Conservation (phyloP, 805 yeast genomes). For the Hanseniaspora lindneri region DNA sequence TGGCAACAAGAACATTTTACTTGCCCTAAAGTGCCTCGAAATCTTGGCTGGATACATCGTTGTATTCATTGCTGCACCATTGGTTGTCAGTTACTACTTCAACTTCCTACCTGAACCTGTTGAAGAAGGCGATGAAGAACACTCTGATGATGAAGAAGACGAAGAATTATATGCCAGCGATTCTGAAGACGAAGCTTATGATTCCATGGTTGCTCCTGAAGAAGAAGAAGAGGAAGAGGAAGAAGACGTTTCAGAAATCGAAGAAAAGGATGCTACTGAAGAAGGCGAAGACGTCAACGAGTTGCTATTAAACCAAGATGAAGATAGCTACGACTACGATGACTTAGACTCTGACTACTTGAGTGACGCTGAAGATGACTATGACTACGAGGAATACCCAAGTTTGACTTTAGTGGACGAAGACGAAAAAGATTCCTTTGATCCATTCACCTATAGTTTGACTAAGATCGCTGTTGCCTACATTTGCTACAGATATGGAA, state of each 20-base stretch:
- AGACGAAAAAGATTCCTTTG: constrained; percentile 11
- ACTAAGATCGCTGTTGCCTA: constrained; percentile 13
- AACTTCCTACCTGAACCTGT: constrained; percentile 15
- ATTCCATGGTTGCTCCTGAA: constrained; percentile 4
- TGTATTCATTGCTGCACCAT: constrained; percentile 10
- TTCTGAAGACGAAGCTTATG: constrained; percentile 13
- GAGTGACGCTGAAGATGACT: constrained; percentile 14
- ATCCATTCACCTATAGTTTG: constrained; percentile 12
- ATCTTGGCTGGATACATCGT: constrained; percentile 6
- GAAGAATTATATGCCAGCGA: constrained; percentile 12
- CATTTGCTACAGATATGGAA: constrained; percentile 12
- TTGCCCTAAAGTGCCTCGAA: constrained; percentile 4
- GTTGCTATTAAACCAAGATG: constrained; percentile 8
- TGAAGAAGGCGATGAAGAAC: constrained; percentile 13
- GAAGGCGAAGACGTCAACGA: constrained; percentile 15
- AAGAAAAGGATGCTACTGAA: constrained; percentile 13
- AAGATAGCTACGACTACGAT: constrained; percentile 10
- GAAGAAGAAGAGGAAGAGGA: constrained; percentile 4
- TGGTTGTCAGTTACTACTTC: constrained; percentile 13
- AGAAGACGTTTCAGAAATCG: constrained; percentile 7
- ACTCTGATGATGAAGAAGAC: constrained; percentile 4
- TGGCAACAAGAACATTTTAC: background rate
- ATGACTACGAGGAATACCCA: constrained; percentile 14
- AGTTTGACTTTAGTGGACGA: constrained; percentile 14
- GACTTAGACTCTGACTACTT: constrained; percentile 12